Evolutionary conservation across 352 stramenopile genomes (phyloP), one percentile per base, ranked within the genome.

Genomic region (Phytophthora litchii): DNA sequence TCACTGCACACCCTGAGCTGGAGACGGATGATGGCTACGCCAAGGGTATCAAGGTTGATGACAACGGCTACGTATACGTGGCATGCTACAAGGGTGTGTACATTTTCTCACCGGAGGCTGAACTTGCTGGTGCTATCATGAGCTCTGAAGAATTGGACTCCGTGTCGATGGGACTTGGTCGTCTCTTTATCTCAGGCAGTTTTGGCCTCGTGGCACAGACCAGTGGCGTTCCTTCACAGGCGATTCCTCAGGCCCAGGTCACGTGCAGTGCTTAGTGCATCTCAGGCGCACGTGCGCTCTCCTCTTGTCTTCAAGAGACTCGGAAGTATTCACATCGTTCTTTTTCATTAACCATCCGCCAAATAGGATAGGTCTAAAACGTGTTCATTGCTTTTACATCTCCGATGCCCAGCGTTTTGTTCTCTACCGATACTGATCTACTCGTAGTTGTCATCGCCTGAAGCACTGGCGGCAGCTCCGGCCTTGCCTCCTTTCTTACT

Each of bases 31-130:
- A 76, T 8, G 80, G 83, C n/a, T 83, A 76, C 35, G 82, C 82
- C 1, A 83, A 86, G 49, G 80, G 82, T 46, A 83, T 93, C 58
- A 88, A 90, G 67, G 80, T 87, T 14, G 84, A 93, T 46, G 65
- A 78, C 41, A 70, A 84, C 9, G 84, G 84, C 48, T 89, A 83
- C 61, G 74, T 93, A 19, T 93, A 93, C 50, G 80, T 91, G 4
- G 82, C 78, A 1, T 79, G 78, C 50, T 74, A 88, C 72, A 90
- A 88, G 66, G 82, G 78, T 29, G 72, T 94, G 46, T 91, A 85
- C 76, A 76, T 94, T 20, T 73, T 91, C 40, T 81, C 79, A 16
- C 63, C 69, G 0, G 55, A 76, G 19, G 85, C 72, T 25, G 67
- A 74, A 16, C 57, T 92, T 27, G 75, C 88, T 23, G 80, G 79